phyloP scores from a whole-genome alignment of 768 basidiomycete genomes.

The Melanogaster broomeanus region DNA sequence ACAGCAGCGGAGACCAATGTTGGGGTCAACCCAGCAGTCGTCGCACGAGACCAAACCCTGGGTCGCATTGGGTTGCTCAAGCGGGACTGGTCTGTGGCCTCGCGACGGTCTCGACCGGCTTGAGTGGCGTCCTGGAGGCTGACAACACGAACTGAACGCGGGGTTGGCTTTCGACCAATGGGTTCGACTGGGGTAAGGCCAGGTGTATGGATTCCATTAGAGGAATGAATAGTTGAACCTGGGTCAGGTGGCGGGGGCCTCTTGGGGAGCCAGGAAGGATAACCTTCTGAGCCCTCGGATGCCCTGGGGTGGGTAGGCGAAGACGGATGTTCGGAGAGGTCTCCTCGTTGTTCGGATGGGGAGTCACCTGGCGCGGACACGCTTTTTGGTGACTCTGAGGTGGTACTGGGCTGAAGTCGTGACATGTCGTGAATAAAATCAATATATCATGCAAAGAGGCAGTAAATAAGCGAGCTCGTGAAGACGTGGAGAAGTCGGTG shows the following conservation, averaged over 20 bases:
- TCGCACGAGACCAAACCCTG: constrained; percentile 62
- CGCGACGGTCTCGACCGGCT: constrained; percentile 43
- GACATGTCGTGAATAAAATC: constrained; percentile 38
- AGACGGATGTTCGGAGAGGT: constrained; percentile 36
- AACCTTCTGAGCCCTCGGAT: constrained; percentile 60
- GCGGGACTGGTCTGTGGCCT: constrained; percentile 53
- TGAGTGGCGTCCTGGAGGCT: constrained; percentile 57
- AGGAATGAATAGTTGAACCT: constrained; percentile 66
- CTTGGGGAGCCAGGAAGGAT: constrained; percentile 83
- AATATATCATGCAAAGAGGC: constrained; percentile 28
- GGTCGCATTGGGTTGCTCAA: constrained; percentile 41
- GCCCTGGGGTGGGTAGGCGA: constrained; percentile 34
- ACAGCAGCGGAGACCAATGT: constrained; percentile 44
- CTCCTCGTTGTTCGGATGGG: constrained; percentile 28
- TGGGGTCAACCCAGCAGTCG: constrained; percentile 44
- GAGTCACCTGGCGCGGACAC: constrained; percentile 18
- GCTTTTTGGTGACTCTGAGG: constrained; percentile 34
- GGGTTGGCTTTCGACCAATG: constrained; percentile 76
- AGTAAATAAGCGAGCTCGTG: constrained; percentile 32
- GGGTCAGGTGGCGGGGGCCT: constrained; percentile 79
- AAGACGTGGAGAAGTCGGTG: constrained; percentile 28
- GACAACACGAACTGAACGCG: constrained; percentile 81
- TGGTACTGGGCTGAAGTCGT: constrained; percentile 32
- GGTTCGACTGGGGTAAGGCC: constrained; percentile 33
- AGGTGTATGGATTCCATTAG: constrained; percentile 41